Percentiles rank a stretch among this genome's conserved stretches.
Evolutionary conservation across 331 rosid genomes (phyloP).

Genomic region (Acacia pycnantha): DNA sequence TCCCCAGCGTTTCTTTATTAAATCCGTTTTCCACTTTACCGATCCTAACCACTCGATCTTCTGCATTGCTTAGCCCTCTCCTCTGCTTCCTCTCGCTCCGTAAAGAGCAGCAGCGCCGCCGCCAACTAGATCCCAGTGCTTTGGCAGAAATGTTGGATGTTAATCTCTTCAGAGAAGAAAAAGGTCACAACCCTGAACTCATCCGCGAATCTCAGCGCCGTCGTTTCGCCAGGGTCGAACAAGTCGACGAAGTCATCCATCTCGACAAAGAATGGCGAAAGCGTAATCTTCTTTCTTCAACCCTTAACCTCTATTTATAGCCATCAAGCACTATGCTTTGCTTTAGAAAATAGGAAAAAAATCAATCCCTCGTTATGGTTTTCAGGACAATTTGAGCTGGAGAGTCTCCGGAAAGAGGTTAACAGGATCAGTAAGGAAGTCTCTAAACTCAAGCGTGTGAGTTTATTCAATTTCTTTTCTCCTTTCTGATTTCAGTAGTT

Average conservation of each 20-base stretch:
- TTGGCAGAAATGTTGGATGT: constrained; percentile 71
- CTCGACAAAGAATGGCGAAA: constrained; percentile 92
- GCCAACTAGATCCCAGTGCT: background rate
- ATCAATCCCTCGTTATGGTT: background rate
- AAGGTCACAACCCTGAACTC: constrained; percentile 80
- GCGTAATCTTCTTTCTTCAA: constrained; percentile 45
- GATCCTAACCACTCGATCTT: no score
- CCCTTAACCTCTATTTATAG: background rate
- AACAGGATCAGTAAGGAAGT: constrained; percentile 79
- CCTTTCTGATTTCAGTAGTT: background rate
- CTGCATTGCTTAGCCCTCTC: background rate
- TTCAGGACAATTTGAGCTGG: constrained; percentile 74
- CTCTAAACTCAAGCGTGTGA: constrained; percentile 62
- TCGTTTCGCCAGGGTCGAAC: constrained; percentile 72
- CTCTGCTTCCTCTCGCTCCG: background rate
- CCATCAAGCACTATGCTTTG: background rate
- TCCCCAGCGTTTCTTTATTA: no score
- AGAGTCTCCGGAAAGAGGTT: constrained; percentile 68
- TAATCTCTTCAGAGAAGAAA: constrained; percentile 83
- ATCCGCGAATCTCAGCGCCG: constrained; percentile 95
- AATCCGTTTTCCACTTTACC: no score
- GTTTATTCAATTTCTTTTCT: constrained; percentile 12
- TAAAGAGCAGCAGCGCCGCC: background rate
- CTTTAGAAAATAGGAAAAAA: background rate
- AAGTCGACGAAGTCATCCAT: constrained; percentile 75